A percentile compares a stretch with the other conserved stretches of the same genome.
phyloP scores from a whole-genome alignment of 2,329 filamentous ascomycete species.

The Sporothrix phasma region DNA sequence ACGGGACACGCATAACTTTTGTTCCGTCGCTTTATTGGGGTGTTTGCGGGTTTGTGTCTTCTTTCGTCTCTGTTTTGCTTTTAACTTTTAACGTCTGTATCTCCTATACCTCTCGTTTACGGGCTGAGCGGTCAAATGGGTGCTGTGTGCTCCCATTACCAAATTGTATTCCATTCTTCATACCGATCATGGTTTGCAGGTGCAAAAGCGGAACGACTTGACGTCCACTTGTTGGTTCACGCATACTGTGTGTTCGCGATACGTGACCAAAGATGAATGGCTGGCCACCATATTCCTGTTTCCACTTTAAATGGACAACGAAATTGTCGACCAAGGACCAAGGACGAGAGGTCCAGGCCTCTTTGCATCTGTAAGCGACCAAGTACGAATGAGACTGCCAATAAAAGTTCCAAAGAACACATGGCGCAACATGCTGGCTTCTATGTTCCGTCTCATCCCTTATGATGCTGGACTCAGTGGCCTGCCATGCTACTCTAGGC shows the following conservation, averaged over 20 bases:
- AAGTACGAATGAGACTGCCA: too few relatives aligned
- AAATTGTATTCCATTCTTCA: not conserved
- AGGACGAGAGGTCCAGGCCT: too few relatives aligned
- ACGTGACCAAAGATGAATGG: too few relatives aligned
- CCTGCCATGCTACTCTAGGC: not conserved
- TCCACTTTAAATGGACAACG: too few relatives aligned
- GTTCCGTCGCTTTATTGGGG: not conserved
- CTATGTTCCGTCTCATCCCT: not conserved
- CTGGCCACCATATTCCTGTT: too few relatives aligned
- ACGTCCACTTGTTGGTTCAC: too few relatives aligned
- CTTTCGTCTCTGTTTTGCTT: too few relatives aligned
- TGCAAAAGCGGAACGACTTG: not conserved
- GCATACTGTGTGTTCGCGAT: too few relatives aligned
- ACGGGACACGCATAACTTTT: not conserved
- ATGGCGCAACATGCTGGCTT: too few relatives aligned
- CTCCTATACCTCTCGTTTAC: not conserved
- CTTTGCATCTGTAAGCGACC: too few relatives aligned
- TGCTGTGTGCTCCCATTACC: not conserved
- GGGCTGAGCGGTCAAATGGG: not conserved
- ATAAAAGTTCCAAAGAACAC: not conserved
- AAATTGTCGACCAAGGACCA: too few relatives aligned
- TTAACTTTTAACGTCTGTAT: not conserved
- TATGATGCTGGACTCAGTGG: not conserved
- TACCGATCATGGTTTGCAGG: not conserved
- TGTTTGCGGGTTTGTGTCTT: not conserved